A percentile compares a stretch with the other conserved stretches of the same genome.
These are phyloP conservation scores for Cytospora piceae DNA, from an alignment of 2,329 filamentous ascomycete genomes.

Conservation along the genomic window DNA sequence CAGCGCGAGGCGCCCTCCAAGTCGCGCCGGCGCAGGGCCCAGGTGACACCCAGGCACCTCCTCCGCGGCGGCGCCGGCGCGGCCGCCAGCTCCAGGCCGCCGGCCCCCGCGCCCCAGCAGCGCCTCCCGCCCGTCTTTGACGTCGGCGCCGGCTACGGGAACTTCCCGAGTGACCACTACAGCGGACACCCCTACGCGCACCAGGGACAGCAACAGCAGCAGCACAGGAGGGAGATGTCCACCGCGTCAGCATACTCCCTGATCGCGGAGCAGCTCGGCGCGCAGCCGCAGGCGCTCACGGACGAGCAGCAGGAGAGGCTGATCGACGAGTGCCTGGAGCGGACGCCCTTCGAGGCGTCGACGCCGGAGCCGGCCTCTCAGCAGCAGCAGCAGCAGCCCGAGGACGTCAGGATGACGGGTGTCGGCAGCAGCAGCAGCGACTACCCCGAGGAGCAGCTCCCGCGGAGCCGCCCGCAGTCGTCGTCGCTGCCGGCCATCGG, in stretches of 20 bases:
- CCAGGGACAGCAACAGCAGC: neutral
- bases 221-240: conserved; percentile 14
- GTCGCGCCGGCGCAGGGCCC: conserved; percentile 45
- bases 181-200: conserved; percentile 19
- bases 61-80: conserved; percentile 9
- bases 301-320: conserved; percentile 30
- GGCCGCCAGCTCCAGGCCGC: neutral
- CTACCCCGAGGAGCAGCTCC: conserved; percentile 31
- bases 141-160: neutral
- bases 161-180: conserved; percentile 15
- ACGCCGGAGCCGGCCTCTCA: neutral
- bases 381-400: conserved; percentile 18
- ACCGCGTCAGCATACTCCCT: conserved; percentile 11
- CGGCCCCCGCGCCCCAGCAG: conserved; percentile 12
- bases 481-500: conserved; percentile 30
- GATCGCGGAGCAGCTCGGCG: conserved; percentile 23
- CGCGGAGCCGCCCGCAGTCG: conserved; percentile 31
- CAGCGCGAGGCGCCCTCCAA: conserved; percentile 46
- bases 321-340: conserved; percentile 31
- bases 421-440: conserved; percentile 19
- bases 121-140: conserved; percentile 23
- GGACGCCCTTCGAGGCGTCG: conserved; percentile 15
- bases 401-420: conserved; percentile 24
- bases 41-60: conserved; percentile 23
- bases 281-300: conserved; percentile 25